These are phyloP conservation scores for Rhodamnia rubescens DNA, from an alignment of 345 rosid species.

Conservation along the genomic window DNA sequence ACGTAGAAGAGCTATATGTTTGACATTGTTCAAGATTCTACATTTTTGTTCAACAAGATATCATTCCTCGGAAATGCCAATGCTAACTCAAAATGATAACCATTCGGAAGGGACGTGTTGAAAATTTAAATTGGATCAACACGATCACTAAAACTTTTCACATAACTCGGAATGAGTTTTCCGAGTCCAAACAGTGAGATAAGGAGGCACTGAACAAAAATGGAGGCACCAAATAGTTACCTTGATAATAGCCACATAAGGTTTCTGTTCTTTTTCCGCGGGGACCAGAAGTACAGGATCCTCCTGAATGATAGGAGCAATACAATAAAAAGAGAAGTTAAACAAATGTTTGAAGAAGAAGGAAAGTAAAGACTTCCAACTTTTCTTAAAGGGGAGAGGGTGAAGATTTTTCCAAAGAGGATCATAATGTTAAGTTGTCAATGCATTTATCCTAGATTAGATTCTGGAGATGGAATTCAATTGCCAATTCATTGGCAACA, in stretches of 20 bases:
- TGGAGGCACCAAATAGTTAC: slow-evolving; percentile 19
- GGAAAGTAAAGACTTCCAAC: neutral
- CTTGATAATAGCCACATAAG: slow-evolving; percentile 97
- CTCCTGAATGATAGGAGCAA: slow-evolving; percentile 35
- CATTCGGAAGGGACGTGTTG: neutral
- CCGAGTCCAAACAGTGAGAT: neutral
- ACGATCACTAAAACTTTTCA: neutral
- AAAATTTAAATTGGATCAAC: neutral
- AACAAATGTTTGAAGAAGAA: neutral
- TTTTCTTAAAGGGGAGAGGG: neutral
- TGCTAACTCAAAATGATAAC: neutral
- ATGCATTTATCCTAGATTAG: neutral
- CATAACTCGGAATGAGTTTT: neutral
- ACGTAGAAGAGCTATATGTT: neutral
- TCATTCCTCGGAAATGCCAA: neutral
- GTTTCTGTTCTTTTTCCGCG: slow-evolving; percentile 67
- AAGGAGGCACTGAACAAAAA: neutral
- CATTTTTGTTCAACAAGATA: neutral
- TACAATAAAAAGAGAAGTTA: neutral
- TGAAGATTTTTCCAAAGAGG: neutral
- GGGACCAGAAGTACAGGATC: slow-evolving; percentile 95
- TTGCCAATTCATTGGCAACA: neutral
- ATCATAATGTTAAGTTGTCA: neutral
- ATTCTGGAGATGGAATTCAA: neutral
- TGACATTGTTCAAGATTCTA: neutral